phyloP scores from a whole-genome alignment of 2,329 filamentous ascomycete genomes.

The Neurospora sp. region DNA sequence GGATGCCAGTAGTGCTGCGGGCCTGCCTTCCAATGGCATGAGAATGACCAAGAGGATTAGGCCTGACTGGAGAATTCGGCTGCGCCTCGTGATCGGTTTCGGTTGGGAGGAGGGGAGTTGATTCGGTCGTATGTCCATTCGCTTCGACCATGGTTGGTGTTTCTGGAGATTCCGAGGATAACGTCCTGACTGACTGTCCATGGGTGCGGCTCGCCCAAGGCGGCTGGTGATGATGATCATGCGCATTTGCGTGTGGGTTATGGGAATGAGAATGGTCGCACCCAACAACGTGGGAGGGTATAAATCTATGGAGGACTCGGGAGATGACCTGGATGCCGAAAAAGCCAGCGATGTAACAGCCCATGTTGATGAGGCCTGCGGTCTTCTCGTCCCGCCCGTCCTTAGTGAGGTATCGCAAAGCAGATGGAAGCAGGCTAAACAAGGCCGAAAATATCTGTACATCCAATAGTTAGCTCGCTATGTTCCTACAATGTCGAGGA shows the following conservation, averaged over 20 bases:
- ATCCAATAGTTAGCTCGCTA: background rate
- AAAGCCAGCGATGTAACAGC: conserved; percentile 61
- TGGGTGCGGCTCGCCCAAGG: conserved; percentile 9
- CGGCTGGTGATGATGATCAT: background rate
- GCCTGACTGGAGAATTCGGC: conserved; percentile 4
- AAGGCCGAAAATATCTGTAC: conserved; percentile 77
- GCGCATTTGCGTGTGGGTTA: conserved; percentile 36
- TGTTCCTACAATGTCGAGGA: conserved; percentile 2
- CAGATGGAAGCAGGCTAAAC: conserved; percentile 86
- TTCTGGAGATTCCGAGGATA: conserved; percentile 6
- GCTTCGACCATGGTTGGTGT: conserved; percentile 11
- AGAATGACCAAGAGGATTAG: conserved; percentile 10
- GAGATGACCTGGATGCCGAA: conserved; percentile 68
- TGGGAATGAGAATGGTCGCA: conserved; percentile 70
- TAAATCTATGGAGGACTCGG: conserved; percentile 59
- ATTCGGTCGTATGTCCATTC: conserved; percentile 26
- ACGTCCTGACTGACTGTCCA: conserved; percentile 9
- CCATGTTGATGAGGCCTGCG: conserved; percentile 61
- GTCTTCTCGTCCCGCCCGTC: conserved; percentile 56
- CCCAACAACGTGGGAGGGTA: conserved; percentile 72
- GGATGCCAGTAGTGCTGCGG: conserved; percentile 20
- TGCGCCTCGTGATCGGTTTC: conserved; percentile 17
- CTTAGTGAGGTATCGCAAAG: conserved; percentile 65
- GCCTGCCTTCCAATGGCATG: conserved; percentile 15
- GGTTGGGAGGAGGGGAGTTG: conserved; percentile 36